Conservation (phyloP, 2,329 filamentous ascomycete species). For the Diaporthe citri region DNA sequence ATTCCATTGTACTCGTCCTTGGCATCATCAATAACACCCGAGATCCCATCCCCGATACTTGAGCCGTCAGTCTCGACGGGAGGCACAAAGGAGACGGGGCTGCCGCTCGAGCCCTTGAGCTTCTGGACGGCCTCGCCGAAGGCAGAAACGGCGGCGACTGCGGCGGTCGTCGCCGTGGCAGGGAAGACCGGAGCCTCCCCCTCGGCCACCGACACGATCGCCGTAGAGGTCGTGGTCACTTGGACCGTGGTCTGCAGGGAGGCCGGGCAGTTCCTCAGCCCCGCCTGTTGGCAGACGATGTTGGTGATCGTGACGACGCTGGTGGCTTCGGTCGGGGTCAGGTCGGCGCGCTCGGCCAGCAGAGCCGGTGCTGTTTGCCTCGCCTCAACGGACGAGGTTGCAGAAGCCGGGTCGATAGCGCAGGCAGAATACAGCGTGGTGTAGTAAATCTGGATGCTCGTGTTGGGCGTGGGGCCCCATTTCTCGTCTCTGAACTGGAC, state of each 20-base stretch:
- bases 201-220: slow-evolving; percentile 55
- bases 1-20: slow-evolving; percentile 14
- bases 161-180: slow-evolving; percentile 48
- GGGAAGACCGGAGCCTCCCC: slow-evolving; percentile 57
- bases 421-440: slow-evolving; percentile 63
- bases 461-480: slow-evolving; percentile 64
- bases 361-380: slow-evolving; percentile 36
- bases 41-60: neutral
- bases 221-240: slow-evolving; percentile 53
- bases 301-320: slow-evolving; percentile 58
- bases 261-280: slow-evolving; percentile 62
- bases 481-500: slow-evolving; percentile 56
- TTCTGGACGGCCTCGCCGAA: slow-evolving; percentile 57
- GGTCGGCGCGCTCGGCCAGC: slow-evolving; percentile 41
- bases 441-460: slow-evolving; percentile 64
- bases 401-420: slow-evolving; percentile 47
- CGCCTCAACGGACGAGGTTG: slow-evolving; percentile 39
- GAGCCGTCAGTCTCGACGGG: neutral
- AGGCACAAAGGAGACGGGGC: slow-evolving; percentile 35
- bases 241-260: slow-evolving; percentile 61
- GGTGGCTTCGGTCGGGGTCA: slow-evolving; percentile 52
- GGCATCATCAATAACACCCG: neutral
- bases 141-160: slow-evolving; percentile 47
- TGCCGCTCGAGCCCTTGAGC: slow-evolving; percentile 35
- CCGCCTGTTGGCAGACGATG: slow-evolving; percentile 57